Evolutionary conservation across 768 basidiomycete species (phyloP).

Genomic region (Amylocystis lapponica): DNA sequence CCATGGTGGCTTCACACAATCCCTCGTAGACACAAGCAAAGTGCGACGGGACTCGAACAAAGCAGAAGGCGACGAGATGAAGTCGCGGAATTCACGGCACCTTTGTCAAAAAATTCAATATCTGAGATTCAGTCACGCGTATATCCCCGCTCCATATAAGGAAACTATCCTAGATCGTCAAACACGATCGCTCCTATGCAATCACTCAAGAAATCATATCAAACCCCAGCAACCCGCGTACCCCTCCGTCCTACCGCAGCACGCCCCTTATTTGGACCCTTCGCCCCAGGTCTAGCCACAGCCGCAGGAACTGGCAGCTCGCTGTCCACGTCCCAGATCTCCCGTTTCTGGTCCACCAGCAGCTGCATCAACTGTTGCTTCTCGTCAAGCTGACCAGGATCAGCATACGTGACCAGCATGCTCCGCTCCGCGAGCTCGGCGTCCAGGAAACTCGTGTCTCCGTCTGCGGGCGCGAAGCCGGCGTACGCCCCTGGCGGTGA

Average conservation of each 20-base stretch:
- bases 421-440: constrained; percentile 24
- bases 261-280: not conserved
- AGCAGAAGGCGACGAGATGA: no score
- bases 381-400: constrained; percentile 58
- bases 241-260: not conserved
- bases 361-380: constrained; percentile 51
- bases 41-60: no score
- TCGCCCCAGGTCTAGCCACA: not conserved
- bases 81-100: no score
- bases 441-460: not conserved
- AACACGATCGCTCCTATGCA: no score
- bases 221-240: not conserved
- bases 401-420: constrained; percentile 60
- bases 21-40: no score
- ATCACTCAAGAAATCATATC: no score
- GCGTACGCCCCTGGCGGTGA: no score
- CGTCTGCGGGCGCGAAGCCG: not conserved
- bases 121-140: no score
- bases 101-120: no score
- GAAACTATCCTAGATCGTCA: no score
- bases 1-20: constrained; percentile 12
- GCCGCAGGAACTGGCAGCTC: no score
- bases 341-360: constrained; percentile 29
- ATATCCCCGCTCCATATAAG: no score
- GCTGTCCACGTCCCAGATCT: constrained; percentile 11